These are phyloP conservation scores for Lactarius trivialis DNA, from an alignment of 768 basidiomycete genomes.

Conservation along the genomic window DNA sequence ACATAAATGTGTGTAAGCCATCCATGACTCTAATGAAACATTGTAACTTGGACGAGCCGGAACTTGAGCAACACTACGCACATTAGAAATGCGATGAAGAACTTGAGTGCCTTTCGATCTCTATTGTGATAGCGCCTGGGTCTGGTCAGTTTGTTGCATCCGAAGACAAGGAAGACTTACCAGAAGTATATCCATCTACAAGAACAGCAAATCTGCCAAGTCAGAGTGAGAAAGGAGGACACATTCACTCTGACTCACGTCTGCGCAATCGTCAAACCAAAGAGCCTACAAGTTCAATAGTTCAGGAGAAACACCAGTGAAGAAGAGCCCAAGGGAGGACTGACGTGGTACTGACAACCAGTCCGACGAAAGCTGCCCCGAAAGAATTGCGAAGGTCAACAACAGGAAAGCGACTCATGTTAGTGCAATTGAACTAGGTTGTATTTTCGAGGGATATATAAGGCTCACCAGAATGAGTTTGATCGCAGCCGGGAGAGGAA, in stretches of 20 bases:
- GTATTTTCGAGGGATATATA: background rate
- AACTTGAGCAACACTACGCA: background rate
- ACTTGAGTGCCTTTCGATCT: background rate
- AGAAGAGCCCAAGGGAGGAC: background rate
- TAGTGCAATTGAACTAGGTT: background rate
- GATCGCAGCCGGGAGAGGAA: too few species aligned
- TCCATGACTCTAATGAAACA: too few species aligned
- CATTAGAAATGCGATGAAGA: background rate
- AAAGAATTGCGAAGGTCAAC: background rate
- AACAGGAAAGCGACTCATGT: background rate
- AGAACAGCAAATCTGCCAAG: background rate
- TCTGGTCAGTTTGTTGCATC: background rate
- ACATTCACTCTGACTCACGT: background rate
- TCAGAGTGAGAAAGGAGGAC: background rate
- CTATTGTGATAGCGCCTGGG: background rate
- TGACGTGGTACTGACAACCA: conserved; percentile 1
- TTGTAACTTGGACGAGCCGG: too few species aligned
- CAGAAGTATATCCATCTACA: conserved; percentile 4
- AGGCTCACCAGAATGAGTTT: too few species aligned
- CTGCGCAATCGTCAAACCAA: conserved; percentile 3
- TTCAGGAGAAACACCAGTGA: background rate
- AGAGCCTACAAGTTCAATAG: background rate
- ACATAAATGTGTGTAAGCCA: too few species aligned
- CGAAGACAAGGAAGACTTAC: background rate
- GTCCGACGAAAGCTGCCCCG: conserved; percentile 1